Evolutionary conservation across 139 green algal genomes (phyloP), one percentile per base, ranked within the genome.

Genomic region (Spirogloea muscicola): DNA sequence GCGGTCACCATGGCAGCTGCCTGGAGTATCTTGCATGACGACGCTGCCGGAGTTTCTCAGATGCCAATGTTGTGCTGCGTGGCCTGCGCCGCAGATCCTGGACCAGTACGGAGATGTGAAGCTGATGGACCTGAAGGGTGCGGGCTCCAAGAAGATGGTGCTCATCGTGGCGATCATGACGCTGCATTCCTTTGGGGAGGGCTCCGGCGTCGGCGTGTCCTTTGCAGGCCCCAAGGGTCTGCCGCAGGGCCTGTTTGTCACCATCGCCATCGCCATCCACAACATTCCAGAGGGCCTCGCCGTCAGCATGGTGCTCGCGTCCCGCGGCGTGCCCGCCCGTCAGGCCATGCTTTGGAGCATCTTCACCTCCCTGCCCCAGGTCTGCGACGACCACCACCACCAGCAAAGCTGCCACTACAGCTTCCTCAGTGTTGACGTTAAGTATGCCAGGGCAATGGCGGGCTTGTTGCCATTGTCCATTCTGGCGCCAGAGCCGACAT

Each of bases 231-330:
- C 84, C 16, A 79, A 87, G 1, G 94, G 94, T 42, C 92, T 89
- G 84, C 74, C 86, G 9, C 87, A 96, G 81, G 94, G 94, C 21
- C 63, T 92, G 38, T 85, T 97, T 3, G 91, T 97, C 6, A 96
- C 92, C 13, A 82, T 97, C 38, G 94, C 94, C 58, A 97, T 97
- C 67, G 93, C 92, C 3, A 74, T 98, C 44, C 94, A 98, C 87
- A 98, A 98, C 81, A 88, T 98, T 3, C 94, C 94, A 0, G 94
- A 98, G 65, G 94, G 94, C 40, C 87, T 98, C 66, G 94, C 94
- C 9, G 91, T 96, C 21, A 88, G 90, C 9, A 95, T 93, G 3
- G 91, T 97, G 44, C 88, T 98, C 77, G 89, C 91, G 9, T 76
- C 88, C 2, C 80, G 86, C n/a, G 94, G 94, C 40, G 84, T 91